Evolutionary conservation across 2,329 filamentous ascomycete species (phyloP), one percentile per base, ranked within the genome.

Genomic region (Endothia cerciana): DNA sequence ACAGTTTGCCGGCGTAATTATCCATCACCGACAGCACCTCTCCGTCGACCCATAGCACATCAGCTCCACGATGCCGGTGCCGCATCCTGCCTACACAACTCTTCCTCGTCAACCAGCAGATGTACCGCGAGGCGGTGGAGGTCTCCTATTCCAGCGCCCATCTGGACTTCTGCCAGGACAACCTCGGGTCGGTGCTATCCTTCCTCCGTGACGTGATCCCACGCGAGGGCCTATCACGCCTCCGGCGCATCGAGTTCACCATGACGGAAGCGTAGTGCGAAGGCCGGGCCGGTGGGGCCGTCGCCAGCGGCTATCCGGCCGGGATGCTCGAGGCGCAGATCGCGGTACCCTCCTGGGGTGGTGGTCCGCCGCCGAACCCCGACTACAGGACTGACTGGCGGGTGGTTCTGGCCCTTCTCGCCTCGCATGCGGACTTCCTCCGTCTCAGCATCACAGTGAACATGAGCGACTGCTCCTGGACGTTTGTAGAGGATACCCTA

Each of bases 71-170:
- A 17, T 65, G 63, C 63, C 25, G 22, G 15, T 60, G 63, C 49
- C 57, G 63, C 7, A 55, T 60, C 13, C n/a, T 56, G 10, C 63
- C 63, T 22, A 55, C 30, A n/a, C 40, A 45, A 13, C 56, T 65
- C 1, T 65, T 47, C 5, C 22, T 45, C 10, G 57, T 60, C 13
- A 25, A 53, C 63, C 38, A 22, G 8, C 63, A 60, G 43, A 45
- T 45, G 43, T 45, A 45, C 7, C 43, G 19, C 19, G 43, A 45
- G 43, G 63, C 63, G 15, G 57, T 61, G 1, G 49, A 60, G 3
- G 63, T 65, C 1, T 65, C 61, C 38, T 65, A 65, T 22, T 33
- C 63, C 13, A 65, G 60, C 19, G 36, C 40, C 45, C 13, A 36
- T 25, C 28, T 65, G 11, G 45, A 65, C n/a, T n/a, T 65, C 38